These are phyloP conservation scores for Hypomyces perniciosus DNA, from an alignment of 2,329 filamentous ascomycete species.

Conservation along the genomic window DNA sequence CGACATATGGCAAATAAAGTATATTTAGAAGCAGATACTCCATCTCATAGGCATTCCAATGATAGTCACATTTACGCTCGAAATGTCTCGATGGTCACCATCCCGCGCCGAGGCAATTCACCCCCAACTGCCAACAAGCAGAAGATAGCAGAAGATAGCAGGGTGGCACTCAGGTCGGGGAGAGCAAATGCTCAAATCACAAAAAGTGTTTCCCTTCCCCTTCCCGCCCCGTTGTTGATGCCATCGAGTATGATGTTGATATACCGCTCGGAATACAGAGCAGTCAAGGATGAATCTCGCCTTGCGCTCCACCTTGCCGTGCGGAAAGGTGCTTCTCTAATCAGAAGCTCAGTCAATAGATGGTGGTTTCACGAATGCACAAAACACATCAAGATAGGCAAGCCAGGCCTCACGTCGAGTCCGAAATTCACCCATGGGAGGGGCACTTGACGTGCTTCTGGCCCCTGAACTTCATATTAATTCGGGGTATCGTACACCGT, in stretches of 20 bases:
- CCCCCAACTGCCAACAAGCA: slow-evolving; percentile 6
- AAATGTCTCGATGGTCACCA: slow-evolving; percentile 38
- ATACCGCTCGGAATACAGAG: slow-evolving; percentile 73
- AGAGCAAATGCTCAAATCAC: slow-evolving; percentile 40
- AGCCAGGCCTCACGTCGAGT: neutral
- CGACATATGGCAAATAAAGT: too few species aligned
- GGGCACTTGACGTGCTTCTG: neutral
- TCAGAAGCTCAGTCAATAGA: slow-evolving; percentile 1
- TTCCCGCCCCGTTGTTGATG: slow-evolving; percentile 25
- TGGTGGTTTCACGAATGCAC: neutral
- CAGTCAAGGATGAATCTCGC: slow-evolving; percentile 66
- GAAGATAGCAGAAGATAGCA: slow-evolving; percentile 29
- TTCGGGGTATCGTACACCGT: slow-evolving; percentile 18
- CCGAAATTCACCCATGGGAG: neutral
- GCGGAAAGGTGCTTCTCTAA: slow-evolving; percentile 39
- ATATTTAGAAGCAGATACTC: too few species aligned
- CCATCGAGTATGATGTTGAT: slow-evolving; percentile 36
- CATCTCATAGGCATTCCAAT: neutral
- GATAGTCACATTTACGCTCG: neutral
- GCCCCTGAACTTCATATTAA: slow-evolving; percentile 11
- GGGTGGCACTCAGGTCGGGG: slow-evolving; percentile 26
- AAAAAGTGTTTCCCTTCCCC: slow-evolving; percentile 27
- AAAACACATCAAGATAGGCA: neutral
- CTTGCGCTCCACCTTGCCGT: slow-evolving; percentile 72
- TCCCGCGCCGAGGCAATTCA: slow-evolving; percentile 18